Conservation (phyloP, 2,329 filamentous ascomycete genomes). For the Calycina herbarum region DNA sequence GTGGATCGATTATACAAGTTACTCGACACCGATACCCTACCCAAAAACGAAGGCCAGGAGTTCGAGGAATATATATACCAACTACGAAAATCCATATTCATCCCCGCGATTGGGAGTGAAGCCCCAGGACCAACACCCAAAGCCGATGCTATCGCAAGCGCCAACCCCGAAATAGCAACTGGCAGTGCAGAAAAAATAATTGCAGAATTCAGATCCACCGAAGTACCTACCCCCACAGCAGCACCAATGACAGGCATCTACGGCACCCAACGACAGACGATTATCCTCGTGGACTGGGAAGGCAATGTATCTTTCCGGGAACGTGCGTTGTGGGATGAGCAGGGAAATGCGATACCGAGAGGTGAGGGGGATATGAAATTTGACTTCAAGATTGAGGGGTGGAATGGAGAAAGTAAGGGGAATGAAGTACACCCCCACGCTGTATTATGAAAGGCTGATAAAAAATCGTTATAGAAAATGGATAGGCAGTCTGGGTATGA, state of each 20-base stretch:
- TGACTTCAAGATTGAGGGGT: conserved; percentile 55
- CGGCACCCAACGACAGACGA: conserved; percentile 64
- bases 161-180: conserved; percentile 19
- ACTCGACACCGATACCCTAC: conserved; percentile 59
- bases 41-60: conserved; percentile 37
- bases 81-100: conserved; percentile 61
- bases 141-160: conserved; percentile 38
- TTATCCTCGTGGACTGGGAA: conserved; percentile 62
- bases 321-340: conserved; percentile 58
- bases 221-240: conserved; percentile 37
- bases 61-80: conserved; percentile 55
- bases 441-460: conserved; percentile 28
- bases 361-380: conserved; percentile 58
- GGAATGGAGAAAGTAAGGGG: conserved; percentile 35
- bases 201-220: conserved; percentile 35
- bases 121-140: conserved; percentile 35
- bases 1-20: conserved; percentile 53
- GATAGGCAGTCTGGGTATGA: conserved; percentile 3
- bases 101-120: conserved; percentile 55
- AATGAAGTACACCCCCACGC: conserved; percentile 25
- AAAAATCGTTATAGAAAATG: conserved; percentile 6
- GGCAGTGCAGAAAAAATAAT: conserved; percentile 27
- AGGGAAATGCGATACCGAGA: conserved; percentile 54
- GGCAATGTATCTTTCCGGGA: conserved; percentile 61
- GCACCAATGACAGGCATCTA: conserved; percentile 60